These are phyloP conservation scores for Entophlyctis luteolus DNA, from an alignment of 192 early-diverging fungal species.

Conservation along the genomic window DNA sequence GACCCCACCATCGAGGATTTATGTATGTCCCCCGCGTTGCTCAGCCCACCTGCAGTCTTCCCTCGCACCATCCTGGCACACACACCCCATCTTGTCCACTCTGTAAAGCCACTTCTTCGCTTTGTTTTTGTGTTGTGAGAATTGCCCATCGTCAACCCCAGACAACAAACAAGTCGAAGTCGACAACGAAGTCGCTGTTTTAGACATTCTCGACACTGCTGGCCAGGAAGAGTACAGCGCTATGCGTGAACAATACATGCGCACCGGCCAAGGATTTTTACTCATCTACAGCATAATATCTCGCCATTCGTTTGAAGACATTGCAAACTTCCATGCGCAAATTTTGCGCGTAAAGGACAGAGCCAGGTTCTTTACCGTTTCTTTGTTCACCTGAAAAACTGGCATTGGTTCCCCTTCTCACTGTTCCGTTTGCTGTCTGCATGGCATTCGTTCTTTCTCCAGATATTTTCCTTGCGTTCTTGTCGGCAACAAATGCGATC, in stretches of 20 bases:
- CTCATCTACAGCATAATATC: conserved; percentile 78
- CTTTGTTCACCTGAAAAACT: too few species aligned
- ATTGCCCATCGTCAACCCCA: conserved; percentile 21
- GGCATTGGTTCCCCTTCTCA: too few species aligned
- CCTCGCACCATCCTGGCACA: neutral
- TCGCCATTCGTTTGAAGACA: conserved; percentile 70
- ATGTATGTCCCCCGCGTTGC: conserved; percentile 7
- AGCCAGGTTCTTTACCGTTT: too few species aligned
- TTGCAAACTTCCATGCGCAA: conserved; percentile 65
- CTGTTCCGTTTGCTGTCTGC: too few species aligned
- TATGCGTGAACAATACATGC: conserved; percentile 82
- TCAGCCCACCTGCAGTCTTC: neutral
- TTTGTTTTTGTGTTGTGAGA: too few species aligned
- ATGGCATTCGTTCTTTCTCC: too few species aligned
- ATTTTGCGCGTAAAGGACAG: conserved; percentile 80
- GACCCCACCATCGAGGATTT: conserved; percentile 63
- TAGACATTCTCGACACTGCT: conserved; percentile 90
- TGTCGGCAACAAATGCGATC: conserved; percentile 87
- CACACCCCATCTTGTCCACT: neutral
- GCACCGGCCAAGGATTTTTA: conserved; percentile 81
- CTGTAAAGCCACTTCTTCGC: neutral
- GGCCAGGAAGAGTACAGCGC: conserved; percentile 79
- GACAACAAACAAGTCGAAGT: conserved; percentile 82
- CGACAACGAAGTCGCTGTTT: conserved; percentile 73
- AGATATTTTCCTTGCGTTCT: conserved; percentile 74